phyloP scores from a whole-genome alignment of 2,329 filamentous ascomycete species.

The Aotearoamyces nothofagi region DNA sequence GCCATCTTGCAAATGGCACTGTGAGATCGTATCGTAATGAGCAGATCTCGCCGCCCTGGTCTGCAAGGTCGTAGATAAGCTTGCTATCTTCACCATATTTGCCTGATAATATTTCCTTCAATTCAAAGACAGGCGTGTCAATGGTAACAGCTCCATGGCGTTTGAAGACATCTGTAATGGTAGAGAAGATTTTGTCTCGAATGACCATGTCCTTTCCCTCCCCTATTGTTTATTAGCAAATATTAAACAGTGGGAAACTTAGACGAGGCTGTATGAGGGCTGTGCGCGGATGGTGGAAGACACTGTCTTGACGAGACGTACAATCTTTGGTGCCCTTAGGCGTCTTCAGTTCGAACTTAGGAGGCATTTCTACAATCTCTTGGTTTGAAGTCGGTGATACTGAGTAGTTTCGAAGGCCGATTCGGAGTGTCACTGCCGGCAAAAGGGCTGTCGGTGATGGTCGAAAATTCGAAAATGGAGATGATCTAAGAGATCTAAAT shows the following conservation, averaged over 20 bases:
- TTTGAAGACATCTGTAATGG: constrained; percentile 68
- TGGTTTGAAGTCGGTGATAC: too few relatives aligned
- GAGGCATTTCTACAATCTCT: too few relatives aligned
- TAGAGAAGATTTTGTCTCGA: constrained; percentile 64
- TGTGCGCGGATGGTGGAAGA: too few relatives aligned
- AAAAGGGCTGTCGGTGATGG: too few relatives aligned
- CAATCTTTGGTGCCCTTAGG: constrained; percentile 87
- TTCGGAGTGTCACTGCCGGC: too few relatives aligned
- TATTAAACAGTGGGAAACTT: neutral
- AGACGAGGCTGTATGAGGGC: too few relatives aligned
- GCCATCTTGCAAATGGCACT: constrained; percentile 80
- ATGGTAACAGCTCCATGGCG: constrained; percentile 67
- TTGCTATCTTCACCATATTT: constrained; percentile 91
- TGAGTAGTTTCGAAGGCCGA: too few relatives aligned
- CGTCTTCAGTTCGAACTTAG: constrained; percentile 62
- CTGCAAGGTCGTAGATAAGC: constrained; percentile 79
- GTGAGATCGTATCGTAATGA: constrained; percentile 79
- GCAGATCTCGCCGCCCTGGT: constrained; percentile 76
- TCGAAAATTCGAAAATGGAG: too few relatives aligned
- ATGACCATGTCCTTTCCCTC: constrained; percentile 65
- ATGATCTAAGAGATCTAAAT: too few relatives aligned
- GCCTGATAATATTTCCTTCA: constrained; percentile 72
- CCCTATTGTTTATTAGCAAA: constrained; percentile 27
- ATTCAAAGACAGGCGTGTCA: constrained; percentile 73
- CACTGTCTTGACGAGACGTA: constrained; percentile 18